Evolutionary conservation across 345 rosid species (phyloP).

Genomic region (Diplotaxis tenuifolia): DNA sequence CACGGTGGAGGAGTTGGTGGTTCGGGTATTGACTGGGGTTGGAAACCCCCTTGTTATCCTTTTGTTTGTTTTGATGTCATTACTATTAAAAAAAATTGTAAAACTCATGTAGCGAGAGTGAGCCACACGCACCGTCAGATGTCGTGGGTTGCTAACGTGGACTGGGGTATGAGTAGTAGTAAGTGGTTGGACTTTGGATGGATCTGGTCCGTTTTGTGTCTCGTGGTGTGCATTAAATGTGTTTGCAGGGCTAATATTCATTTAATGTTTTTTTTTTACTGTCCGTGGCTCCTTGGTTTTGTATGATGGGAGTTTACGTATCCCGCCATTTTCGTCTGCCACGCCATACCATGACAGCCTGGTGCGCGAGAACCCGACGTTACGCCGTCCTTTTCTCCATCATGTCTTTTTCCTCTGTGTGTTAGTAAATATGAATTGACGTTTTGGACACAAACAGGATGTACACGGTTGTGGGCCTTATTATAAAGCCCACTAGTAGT

Average conservation of each 20-base stretch:
- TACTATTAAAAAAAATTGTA: not conserved
- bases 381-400: slow-evolving; percentile 32
- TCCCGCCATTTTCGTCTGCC: slow-evolving; percentile 30
- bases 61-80: not conserved
- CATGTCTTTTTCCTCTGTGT: not conserved
- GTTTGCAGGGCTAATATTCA: slow-evolving; percentile 31
- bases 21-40: slow-evolving; percentile 99
- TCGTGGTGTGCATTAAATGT: slow-evolving; percentile 39
- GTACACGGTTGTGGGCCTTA: not conserved
- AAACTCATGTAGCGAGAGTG: slow-evolving; percentile 16
- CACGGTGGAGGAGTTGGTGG: slow-evolving; percentile 73
- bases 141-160: slow-evolving; percentile 6
- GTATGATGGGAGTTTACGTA: slow-evolving; percentile 35
- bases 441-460: not conserved
- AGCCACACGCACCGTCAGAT: slow-evolving; percentile 1
- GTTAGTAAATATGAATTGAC: not conserved
- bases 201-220: slow-evolving; percentile 32
- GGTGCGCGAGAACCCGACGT: slow-evolving; percentile 4
- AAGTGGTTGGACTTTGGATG: slow-evolving; percentile 21
- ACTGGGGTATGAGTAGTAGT: not conserved
- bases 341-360: slow-evolving; percentile 29
- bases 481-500: not conserved
- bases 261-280: slow-evolving; percentile 12
- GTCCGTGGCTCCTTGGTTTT: not conserved
- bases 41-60: slow-evolving; percentile 41